Evolutionary conservation across 306 rosid species (phyloP).

Genomic region (Pyrus communis): DNA sequence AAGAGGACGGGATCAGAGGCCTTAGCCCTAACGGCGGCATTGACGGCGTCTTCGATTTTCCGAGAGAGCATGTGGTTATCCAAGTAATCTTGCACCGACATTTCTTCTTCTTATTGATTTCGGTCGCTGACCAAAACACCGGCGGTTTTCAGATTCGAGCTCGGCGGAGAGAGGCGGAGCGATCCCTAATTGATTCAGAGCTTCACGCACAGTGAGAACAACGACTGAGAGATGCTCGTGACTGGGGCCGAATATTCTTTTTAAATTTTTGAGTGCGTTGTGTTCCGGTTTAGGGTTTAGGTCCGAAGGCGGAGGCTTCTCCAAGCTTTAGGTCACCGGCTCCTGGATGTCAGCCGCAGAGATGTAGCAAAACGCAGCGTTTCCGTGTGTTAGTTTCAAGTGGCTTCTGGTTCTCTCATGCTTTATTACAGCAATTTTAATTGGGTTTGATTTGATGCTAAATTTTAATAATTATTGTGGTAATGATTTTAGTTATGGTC

Average conservation of each 20-base stretch:
- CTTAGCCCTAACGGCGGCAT: slow-evolving; percentile 96
- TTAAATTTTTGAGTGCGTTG: not conserved
- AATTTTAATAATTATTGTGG: too few species aligned
- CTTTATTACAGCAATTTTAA: too few species aligned
- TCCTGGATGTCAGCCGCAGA: not conserved
- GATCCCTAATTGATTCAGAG: not conserved
- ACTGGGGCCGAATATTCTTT: not conserved
- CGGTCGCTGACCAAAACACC: not conserved
- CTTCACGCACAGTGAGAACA: not conserved
- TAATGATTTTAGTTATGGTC: too few species aligned
- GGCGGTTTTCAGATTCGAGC: not conserved
- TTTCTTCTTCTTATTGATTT: slow-evolving; percentile 17
- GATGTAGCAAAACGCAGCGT: not conserved
- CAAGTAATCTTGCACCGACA: slow-evolving; percentile 89
- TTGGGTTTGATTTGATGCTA: too few species aligned
- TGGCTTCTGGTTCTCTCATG: not conserved
- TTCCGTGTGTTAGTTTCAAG: not conserved
- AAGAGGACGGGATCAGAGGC: slow-evolving; percentile 86
- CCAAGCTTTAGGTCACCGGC: not conserved
- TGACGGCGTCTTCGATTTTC: slow-evolving; percentile 93
- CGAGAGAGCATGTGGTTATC: slow-evolving; percentile 80
- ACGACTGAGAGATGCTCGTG: not conserved
- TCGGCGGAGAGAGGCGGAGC: not conserved
- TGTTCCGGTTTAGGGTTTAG: not conserved
- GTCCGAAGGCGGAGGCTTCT: not conserved